phyloP scores from a whole-genome alignment of 2,329 filamentous ascomycete genomes.

The Penicillium palitans region DNA sequence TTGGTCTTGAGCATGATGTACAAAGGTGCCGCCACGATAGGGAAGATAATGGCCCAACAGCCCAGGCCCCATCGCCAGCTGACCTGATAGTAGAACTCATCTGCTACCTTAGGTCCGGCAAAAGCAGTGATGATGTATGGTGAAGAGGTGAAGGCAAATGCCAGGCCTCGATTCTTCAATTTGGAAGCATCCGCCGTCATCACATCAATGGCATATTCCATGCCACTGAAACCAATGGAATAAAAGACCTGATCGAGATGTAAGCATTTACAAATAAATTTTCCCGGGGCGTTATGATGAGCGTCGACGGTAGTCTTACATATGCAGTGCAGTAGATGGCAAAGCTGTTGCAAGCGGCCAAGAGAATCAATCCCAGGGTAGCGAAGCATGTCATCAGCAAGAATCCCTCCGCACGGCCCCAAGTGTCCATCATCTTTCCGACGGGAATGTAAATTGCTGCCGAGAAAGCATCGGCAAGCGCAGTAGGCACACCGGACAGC shows the following conservation, averaged over 20 bases:
- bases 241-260: conserved; percentile 50
- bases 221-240: conserved; percentile 56
- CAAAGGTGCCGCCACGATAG: conserved; percentile 55
- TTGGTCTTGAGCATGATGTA: conserved; percentile 54
- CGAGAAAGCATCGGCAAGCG: conserved; percentile 54
- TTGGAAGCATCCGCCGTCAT: conserved; percentile 63
- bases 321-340: conserved; percentile 60
- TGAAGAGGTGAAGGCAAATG: conserved; percentile 60
- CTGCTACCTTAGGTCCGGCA: conserved; percentile 52
- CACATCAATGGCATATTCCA: conserved; percentile 58
- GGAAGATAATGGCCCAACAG: conserved; percentile 58
- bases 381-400: conserved; percentile 46
- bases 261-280: not conserved
- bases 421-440: conserved; percentile 60
- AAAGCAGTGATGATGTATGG: conserved; percentile 64
- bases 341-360: conserved; percentile 59
- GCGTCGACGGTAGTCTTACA: not conserved
- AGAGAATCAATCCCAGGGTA: conserved; percentile 55
- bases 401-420: conserved; percentile 59
- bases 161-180: conserved; percentile 60
- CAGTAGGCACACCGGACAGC: conserved; percentile 51
- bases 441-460: conserved; percentile 57
- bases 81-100: conserved; percentile 49
- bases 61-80: conserved; percentile 63
- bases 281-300: no score